Evolutionary conservation across 345 rosid species (phyloP).

Genomic region (Eucalyptus marginata): DNA sequence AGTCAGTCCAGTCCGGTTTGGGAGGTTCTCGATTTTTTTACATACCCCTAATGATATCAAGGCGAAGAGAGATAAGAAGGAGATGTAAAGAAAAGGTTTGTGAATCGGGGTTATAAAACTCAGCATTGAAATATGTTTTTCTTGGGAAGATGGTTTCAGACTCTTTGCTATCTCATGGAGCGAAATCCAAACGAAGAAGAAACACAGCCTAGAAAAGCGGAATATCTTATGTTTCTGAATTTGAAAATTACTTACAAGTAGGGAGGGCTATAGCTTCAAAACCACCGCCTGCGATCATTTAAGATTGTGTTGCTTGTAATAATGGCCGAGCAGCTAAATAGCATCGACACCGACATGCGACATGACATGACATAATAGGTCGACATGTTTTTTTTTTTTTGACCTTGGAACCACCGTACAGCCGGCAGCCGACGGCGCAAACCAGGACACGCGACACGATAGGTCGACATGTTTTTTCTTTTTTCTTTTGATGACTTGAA

Average conservation of each 20-base stretch:
- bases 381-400: too few species aligned
- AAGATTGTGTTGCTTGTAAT: not conserved
- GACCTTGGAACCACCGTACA: too few species aligned
- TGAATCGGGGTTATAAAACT: not conserved
- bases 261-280: not conserved
- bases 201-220: not conserved
- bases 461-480: accelerated
- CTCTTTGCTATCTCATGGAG: not conserved
- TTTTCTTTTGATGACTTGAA: too few species aligned
- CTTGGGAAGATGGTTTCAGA: too few species aligned
- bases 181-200: not conserved
- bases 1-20: accelerated
- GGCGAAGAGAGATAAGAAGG: not conserved
- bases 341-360: accelerated
- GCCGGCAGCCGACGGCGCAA: too few species aligned
- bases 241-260: not conserved
- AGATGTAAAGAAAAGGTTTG: not conserved
- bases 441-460: too few species aligned
- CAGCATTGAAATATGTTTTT: not conserved
- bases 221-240: not conserved
- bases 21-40: too few species aligned
- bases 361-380: accelerated
- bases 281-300: not conserved
- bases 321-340: not conserved
- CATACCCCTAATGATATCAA: too few species aligned